Evolutionary conservation across 768 basidiomycete species (phyloP).

Genomic region (Psilocybe tampanensis): DNA sequence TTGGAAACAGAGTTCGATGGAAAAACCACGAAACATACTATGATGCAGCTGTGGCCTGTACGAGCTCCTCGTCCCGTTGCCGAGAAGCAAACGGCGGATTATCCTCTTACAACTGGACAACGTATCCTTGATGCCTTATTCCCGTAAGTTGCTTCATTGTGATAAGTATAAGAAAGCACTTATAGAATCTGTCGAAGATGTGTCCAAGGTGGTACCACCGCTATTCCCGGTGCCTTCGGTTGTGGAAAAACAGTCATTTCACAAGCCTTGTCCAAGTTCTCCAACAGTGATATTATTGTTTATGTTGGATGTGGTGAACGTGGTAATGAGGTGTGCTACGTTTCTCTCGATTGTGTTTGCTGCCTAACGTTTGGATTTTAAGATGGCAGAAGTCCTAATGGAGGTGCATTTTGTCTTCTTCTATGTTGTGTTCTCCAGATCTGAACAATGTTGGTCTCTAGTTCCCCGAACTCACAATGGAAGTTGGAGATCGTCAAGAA

Average conservation of each 20-base stretch:
- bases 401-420: conserved; percentile 55
- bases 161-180: background rate
- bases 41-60: conserved; percentile 99
- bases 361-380: conserved; percentile 9
- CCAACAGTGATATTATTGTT: conserved; percentile 98
- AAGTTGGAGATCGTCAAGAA: conserved; percentile 89
- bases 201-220: conserved; percentile 94
- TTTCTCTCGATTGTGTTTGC: background rate
- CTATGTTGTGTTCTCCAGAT: background rate
- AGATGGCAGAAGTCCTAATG: conserved; percentile 99
- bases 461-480: conserved; percentile 94
- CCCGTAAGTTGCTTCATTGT: conserved; percentile 60
- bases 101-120: conserved; percentile 93
- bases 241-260: conserved; percentile 99
- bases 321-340: conserved; percentile 79
- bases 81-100: conserved; percentile 94
- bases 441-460: conserved; percentile 20
- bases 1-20: conserved; percentile 98
- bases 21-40: conserved; percentile 87
- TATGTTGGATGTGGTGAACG: conserved; percentile 99
- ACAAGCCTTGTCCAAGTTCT: conserved; percentile 96
- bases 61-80: conserved; percentile 94
- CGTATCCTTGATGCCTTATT: conserved; percentile 96
- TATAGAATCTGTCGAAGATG: conserved; percentile 49
- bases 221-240: conserved; percentile 98